Percentiles rank a stretch among this genome's conserved stretches.
Evolutionary conservation across 2,329 filamentous ascomycete species (phyloP).

Genomic region (Beauveria australis): DNA sequence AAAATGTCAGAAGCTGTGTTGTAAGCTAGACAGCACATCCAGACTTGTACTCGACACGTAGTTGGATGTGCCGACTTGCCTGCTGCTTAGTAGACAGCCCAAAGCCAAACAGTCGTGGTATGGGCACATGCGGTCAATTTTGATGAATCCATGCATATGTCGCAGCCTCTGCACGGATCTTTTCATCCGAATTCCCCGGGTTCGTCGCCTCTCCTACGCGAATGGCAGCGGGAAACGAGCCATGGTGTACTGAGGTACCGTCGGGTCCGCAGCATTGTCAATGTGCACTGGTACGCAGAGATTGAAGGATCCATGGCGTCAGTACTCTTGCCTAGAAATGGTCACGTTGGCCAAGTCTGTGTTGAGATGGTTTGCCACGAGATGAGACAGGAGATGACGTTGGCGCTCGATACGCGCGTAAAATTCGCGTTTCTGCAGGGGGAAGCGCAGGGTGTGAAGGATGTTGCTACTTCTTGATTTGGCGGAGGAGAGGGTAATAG

Average conservation of each 20-base stretch:
- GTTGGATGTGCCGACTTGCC: conserved; percentile 1
- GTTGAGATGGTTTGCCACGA: conserved; percentile 2
- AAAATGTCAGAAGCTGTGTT: neutral
- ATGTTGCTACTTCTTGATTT: neutral
- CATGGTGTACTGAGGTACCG: conserved; percentile 6
- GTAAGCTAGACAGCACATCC: neutral
- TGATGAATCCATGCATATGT: conserved; percentile 17
- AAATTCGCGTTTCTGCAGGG: neutral
- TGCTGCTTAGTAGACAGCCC: conserved; percentile 15
- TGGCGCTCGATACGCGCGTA: conserved; percentile 3
- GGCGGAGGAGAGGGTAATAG: neutral
- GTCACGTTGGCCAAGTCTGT: neutral
- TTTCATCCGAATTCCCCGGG: conserved; percentile 34
- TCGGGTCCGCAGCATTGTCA: neutral
- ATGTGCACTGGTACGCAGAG: conserved; percentile 21
- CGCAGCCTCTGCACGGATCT: conserved; percentile 21
- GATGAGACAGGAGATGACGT: neutral
- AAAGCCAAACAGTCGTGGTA: conserved; percentile 19
- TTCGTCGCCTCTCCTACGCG: conserved; percentile 26
- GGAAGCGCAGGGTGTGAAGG: neutral
- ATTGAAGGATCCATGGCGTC: conserved; percentile 24
- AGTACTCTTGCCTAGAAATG: conserved; percentile 2
- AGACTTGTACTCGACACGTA: neutral
- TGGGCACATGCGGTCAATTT: conserved; percentile 17
- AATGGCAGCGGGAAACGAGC: conserved; percentile 22